phyloP scores from a whole-genome alignment of 2,329 filamentous ascomycete species.

The Berkeleyomyces basicola region DNA sequence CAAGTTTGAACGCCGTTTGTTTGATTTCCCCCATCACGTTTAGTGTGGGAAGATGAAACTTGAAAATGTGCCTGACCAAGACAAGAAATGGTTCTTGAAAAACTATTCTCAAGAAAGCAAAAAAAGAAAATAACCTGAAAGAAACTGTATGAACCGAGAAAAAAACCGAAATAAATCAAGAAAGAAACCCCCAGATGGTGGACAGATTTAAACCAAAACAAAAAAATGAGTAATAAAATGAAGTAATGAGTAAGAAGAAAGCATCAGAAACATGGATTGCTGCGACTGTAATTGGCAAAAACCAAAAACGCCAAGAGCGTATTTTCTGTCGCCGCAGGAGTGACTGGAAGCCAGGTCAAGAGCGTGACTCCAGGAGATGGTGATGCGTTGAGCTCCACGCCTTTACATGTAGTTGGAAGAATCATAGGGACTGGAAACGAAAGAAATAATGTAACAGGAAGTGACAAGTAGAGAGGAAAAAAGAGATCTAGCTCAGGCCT shows the following conservation, averaged over 20 bases:
- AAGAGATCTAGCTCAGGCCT: slow-evolving; percentile 4
- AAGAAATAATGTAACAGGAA: slow-evolving; percentile 7
- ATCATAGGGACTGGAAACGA: slow-evolving; percentile 5
- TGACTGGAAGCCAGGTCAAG: not conserved
- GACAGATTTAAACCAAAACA: slow-evolving; percentile 1
- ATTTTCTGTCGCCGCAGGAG: not conserved
- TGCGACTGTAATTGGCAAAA: not conserved
- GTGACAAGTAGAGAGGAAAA: not conserved
- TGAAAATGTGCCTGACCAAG: not conserved
- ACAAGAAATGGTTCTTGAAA: not conserved
- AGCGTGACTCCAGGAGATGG: not conserved
- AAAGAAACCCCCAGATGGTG: not conserved
- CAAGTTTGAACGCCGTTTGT: not conserved
- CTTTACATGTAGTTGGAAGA: slow-evolving; percentile 1
- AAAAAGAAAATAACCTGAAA: not conserved
- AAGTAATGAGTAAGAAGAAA: slow-evolving; percentile 1
- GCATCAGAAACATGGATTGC: not conserved
- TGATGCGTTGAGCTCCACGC: not conserved
- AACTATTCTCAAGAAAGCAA: not conserved
- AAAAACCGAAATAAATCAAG: not conserved
- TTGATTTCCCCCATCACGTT: not conserved
- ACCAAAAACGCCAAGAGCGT: not conserved
- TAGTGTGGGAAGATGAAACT: not conserved
- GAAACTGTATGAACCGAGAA: not conserved
- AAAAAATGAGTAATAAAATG: slow-evolving; percentile 2